A percentile compares a stretch with the other conserved stretches of the same genome.
Conservation (phyloP, 495 filamentous ascomycete genomes). For the Evernia prunastri region DNA sequence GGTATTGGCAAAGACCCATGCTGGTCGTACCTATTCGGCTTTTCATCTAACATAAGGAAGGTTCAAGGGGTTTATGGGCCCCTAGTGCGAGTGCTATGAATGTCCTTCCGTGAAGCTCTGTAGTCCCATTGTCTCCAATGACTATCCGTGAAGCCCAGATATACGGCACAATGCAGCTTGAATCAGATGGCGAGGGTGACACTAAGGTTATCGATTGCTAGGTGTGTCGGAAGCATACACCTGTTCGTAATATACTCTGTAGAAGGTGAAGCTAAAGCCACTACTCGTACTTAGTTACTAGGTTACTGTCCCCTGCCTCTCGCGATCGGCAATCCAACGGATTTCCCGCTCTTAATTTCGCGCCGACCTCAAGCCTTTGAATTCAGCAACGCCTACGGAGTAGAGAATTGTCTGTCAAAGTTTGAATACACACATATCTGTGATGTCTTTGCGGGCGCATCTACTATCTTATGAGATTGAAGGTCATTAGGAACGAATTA, state of each 20-base stretch:
- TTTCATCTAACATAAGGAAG: conserved; percentile 50
- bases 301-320: background rate
- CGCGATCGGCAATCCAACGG: background rate
- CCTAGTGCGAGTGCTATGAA: conserved; percentile 7
- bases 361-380: background rate
- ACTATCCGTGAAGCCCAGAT: background rate
- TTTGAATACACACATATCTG: background rate
- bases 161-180: background rate
- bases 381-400: no score
- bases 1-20: conserved; percentile 78
- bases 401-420: background rate
- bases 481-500: background rate
- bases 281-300: no score
- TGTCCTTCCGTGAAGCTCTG: background rate
- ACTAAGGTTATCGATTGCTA: background rate
- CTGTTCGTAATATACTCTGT: no score
- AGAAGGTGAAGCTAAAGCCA: no score
- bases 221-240: no score
- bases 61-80: background rate
- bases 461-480: background rate
- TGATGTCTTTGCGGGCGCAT: background rate
- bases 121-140: conserved; percentile 11
- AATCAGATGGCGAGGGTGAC: background rate
- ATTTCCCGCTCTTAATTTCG: background rate
- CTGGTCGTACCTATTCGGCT: conserved; percentile 38